phyloP scores from a whole-genome alignment of 2,329 filamentous ascomycete species.

The Leptographium lundbergii region DNA sequence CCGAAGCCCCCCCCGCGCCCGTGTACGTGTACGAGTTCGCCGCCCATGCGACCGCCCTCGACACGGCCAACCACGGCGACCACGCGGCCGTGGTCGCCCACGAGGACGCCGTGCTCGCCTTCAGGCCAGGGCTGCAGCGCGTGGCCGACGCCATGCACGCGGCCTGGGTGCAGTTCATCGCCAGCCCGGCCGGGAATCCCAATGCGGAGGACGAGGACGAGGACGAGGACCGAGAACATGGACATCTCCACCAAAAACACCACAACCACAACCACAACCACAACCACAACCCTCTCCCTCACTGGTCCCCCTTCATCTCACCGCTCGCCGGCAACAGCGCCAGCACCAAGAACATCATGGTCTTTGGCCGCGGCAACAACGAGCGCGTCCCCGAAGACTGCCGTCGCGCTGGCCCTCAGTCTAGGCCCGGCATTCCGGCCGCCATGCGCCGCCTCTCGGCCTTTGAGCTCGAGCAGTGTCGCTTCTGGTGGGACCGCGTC shows the following conservation, averaged over 20 bases:
- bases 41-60: slow-evolving; percentile 24
- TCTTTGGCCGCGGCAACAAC: slow-evolving; percentile 49
- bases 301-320: slow-evolving; percentile 28
- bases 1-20: slow-evolving; percentile 4
- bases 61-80: slow-evolving; percentile 34
- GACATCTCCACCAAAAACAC: not conserved
- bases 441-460: slow-evolving; percentile 27
- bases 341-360: slow-evolving; percentile 11
- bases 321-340: too few relatives aligned
- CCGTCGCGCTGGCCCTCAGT: slow-evolving; percentile 13
- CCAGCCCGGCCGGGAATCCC: slow-evolving; percentile 5
- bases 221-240: too few relatives aligned
- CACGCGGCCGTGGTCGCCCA: slow-evolving; percentile 30
- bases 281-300: slow-evolving; percentile 8
- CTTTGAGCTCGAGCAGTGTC: slow-evolving; percentile 34
- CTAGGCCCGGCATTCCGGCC: slow-evolving; percentile 29
- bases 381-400: slow-evolving; percentile 25
- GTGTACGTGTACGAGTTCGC: slow-evolving; percentile 50
- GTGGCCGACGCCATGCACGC: slow-evolving; percentile 29
- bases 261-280: not conserved
- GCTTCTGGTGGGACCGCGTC: slow-evolving; percentile 49
- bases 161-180: slow-evolving; percentile 27
- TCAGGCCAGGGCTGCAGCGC: slow-evolving; percentile 23
- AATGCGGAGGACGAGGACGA: not conserved
- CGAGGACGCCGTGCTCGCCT: slow-evolving; percentile 22